Base-by-base conservation (phyloP, 805 yeast species). In the Lipomyces anomalus region DNA sequence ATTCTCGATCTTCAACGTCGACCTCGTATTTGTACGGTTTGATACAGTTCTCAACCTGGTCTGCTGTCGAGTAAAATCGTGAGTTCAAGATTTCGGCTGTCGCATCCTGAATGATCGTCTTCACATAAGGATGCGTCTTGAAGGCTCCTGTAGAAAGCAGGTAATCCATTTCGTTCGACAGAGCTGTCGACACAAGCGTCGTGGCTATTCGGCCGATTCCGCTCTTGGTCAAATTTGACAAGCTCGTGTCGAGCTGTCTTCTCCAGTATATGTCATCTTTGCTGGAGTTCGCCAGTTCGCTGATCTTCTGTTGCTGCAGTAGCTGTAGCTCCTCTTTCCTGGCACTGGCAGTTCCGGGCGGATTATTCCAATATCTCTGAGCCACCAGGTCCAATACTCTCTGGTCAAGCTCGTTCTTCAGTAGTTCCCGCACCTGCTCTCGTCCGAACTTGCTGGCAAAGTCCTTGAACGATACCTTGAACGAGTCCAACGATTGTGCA, bases 21-120 rank as follows among this genome's bases (percentile, higher is more conserved):
- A 92, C 89, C 61, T 92, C 99, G 63, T 90, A 92, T 67, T 92
- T 92, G 69, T 83, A 92, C 2, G 99, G 99, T 63, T 92, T 92
- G 59, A 92, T 90, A 67, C 97, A 89, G 65, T 94, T 92, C 60
- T 92, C 99, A 4, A 92, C 97, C 64, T 92, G 99, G 63, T 94
- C 99, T 0, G 98, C 95, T 0, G 98, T 90, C 1, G 95, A 82
- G 53, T 80, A 85, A 62, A 76, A 92, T 53, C 90, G 79, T 22
- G 84, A 68, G 52, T 80, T 80, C 51, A 92, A 70, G 4, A 92
- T 95, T 21, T 80, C 70, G 26, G 76, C 73, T 0, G 96, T 95
- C 2, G 97, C 95, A 34, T 87, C 95, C 43, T 75, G 77, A 6
- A 92, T 88, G 2, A 86, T 81, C 35, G 78, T 76, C 55, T 79